Evolutionary conservation across 1,284 basidiomycete species (phyloP).

Genomic region (Porphyrellus sp.): DNA sequence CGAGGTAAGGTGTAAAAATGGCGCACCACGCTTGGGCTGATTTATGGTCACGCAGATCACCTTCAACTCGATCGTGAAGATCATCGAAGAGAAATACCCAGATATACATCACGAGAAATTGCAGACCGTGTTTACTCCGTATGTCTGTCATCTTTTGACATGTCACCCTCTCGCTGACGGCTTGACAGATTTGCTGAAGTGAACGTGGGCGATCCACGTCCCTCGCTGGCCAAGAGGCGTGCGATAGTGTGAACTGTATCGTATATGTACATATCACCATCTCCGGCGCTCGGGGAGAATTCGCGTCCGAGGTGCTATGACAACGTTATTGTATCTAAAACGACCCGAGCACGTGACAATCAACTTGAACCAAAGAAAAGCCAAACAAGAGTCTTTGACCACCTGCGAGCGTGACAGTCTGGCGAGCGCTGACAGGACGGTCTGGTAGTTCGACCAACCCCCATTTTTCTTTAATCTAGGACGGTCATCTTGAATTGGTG

Average conservation of each 20-base stretch:
- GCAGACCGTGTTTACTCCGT: conserved; percentile 52
- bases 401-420: conserved; percentile 1
- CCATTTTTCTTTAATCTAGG: conserved; percentile 6
- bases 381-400: conserved; percentile 22
- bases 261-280: not conserved
- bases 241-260: conserved; percentile 14
- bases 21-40: not conserved
- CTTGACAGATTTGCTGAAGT: conserved; percentile 41
- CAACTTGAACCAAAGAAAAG: conserved; percentile 29
- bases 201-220: conserved; percentile 34
- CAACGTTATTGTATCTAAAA: conserved; percentile 15
- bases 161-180: conserved; percentile 3
- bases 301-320: conserved; percentile 12
- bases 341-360: conserved; percentile 27
- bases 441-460: not conserved
- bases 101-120: conserved; percentile 68
- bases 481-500: conserved; percentile 15
- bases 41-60: conserved; percentile 48
- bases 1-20: conserved; percentile 38
- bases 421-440: conserved; percentile 3
- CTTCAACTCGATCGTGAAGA: conserved; percentile 58
- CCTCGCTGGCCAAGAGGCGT: conserved; percentile 32
- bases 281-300: not conserved
- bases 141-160: conserved; percentile 20
- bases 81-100: conserved; percentile 58